Base-by-base conservation (phyloP, 371 early-diverging fungal species). In the Actinomucor elegans region DNA sequence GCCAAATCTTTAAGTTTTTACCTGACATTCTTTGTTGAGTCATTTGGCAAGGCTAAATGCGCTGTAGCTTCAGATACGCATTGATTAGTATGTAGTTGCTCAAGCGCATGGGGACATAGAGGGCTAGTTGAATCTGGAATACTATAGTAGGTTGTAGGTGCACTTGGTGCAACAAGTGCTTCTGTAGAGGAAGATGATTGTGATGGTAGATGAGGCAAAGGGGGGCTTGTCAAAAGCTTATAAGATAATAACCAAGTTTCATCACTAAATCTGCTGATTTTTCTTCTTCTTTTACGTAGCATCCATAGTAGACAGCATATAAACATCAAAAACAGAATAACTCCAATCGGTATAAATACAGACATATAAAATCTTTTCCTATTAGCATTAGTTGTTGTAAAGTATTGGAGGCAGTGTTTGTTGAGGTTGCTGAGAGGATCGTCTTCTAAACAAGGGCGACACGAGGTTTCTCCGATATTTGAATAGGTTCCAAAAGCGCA, bases 211-310 rank as follows among this genome's bases (percentile, higher is more conserved):
- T 52, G 35, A 35, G 57, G 40, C 51, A 27, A 32, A 18, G 52
- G 55, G 32, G 40, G 56, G 36, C 28, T 64, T 26, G 31, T 61
- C 44, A 49, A 54, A 24, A 64, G 59, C 0, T 59, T 35, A 38
- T 67, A 77, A 8, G 73, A 67, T 9, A 79, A 36, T 24, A 76
- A 57, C 79, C 79, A 79, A 9, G 72, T 67, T 18, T 79, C 73
- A 40, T 76, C 76, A 14, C 61, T 69, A 42, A 37, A 52, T 56
- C 12, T 28, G 48, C 3, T 48, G 24, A 24, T 57, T 34, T n/a
- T 33, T 48, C 9, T 18, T 4, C 52, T 42, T 32, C 35, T 45
- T 46, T 68, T 77, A 21, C 66, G 54, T 21, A 53, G 43, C 34
- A 51, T 21, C 48, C 66, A 61, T 7, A 57, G 37, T 14, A 47